Base-by-base conservation (phyloP, 1,284 basidiomycete genomes). In the Ustilago shanxiensis region DNA sequence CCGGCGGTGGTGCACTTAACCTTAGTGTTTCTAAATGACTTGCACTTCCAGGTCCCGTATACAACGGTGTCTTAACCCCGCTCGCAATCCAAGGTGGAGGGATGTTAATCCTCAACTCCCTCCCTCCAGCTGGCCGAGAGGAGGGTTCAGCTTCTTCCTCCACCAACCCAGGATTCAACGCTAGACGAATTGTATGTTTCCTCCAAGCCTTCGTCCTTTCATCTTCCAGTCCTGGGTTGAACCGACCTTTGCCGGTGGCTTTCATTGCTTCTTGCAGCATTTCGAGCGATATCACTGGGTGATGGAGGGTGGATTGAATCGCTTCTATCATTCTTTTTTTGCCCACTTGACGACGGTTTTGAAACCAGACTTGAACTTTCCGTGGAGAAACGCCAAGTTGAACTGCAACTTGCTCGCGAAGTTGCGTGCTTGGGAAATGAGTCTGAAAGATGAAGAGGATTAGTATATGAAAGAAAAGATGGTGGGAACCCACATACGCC, bases 351-450 rank as follows among this genome's bases (percentile, higher is more conserved):
- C 73, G 60, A 2, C 73, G 33, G 52, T 76, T 76, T 37, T 76
- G 73, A 26, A 76, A 76, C 73, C 73, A 76, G 5, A 75, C 67
- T 31, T 83, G 81, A 1, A 83, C 81, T 50, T 83, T 83, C 2
- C 81, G 61, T 0, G 81, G 76, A 1, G 73, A 73, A 9, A 83
- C 69, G 13, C 72, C 68, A 8, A 83, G 66, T 55, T 82, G 58
- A 1, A 57, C 41, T 2, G 81, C 80, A 2, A 76, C 75, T 8
- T 62, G 66, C 57, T 83, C 79, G 9, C 81, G 73, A 2, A 77
- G 64, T 26, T 74, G 64, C 4, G 81, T 83, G 0, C 80, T 79
- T 0, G 81, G 81, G 31, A 83, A 83, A 28, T 77, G 64, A 6
- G 81, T 83, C 66, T 81, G 63, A 44, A 8, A 14, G n/a, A n/a